Percentiles rank a stretch among this genome's conserved stretches.
Conservation (phyloP, 495 filamentous ascomycete species). For the Daldinia loculata region DNA sequence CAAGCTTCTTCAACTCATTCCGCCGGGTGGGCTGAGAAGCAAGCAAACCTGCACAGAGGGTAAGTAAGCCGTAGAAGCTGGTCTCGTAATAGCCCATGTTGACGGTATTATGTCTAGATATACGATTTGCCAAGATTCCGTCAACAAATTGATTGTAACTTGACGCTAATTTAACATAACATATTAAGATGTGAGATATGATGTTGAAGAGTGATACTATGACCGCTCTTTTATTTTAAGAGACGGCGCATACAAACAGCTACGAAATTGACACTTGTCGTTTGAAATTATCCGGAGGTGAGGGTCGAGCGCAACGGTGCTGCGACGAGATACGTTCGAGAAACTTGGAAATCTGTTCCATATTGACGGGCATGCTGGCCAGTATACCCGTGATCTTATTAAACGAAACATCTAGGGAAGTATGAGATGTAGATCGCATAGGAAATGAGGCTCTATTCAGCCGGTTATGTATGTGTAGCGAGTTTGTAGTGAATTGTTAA, state of each 20-base stretch:
- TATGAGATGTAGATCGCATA: conserved; percentile 6
- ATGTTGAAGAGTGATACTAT: conserved; percentile 7
- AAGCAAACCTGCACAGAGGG: conserved; percentile 35
- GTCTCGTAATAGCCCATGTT: conserved; percentile 42
- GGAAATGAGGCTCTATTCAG: conserved; percentile 38
- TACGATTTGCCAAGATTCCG: neutral
- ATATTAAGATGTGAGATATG: conserved; percentile 9
- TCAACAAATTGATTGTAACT: conserved; percentile 5
- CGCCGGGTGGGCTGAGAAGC: conserved; percentile 39
- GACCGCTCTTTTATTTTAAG: conserved; percentile 20
- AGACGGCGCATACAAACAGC: conserved; percentile 3
- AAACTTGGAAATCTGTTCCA: conserved; percentile 24
- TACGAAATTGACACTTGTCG: conserved; percentile 43
- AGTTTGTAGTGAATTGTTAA: conserved; percentile 10
- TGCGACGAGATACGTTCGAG: conserved; percentile 37
- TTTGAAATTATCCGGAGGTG: conserved; percentile 46
- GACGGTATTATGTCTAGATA: neutral
- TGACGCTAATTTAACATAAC: conserved; percentile 8
- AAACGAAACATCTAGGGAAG: conserved; percentile 5
- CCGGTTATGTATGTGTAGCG: conserved; percentile 10
- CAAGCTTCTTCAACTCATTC: conserved; percentile 28
- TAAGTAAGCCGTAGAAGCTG: conserved; percentile 38
- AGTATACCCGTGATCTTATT: conserved; percentile 29
- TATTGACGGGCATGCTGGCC: conserved; percentile 25
- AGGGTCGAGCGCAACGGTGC: conserved; percentile 36